These are phyloP conservation scores for Lactuca sativa DNA, from an alignment of 129 eudicot species.

Conservation along the genomic window DNA sequence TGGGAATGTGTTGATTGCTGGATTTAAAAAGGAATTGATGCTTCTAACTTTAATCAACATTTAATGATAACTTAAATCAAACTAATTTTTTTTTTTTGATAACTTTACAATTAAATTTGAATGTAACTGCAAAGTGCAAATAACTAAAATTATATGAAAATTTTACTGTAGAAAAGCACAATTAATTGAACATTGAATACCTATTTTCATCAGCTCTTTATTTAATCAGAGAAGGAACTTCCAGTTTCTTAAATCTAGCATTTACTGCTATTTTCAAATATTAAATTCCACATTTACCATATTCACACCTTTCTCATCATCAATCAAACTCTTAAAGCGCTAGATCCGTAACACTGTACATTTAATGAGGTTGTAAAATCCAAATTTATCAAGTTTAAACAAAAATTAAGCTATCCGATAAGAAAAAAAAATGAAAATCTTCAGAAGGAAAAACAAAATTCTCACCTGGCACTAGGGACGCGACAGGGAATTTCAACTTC, in stretches of 20 bases:
- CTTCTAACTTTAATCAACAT: neutral
- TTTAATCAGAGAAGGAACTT: slow-evolving; percentile 15
- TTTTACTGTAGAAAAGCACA: no score
- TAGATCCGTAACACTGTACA: slow-evolving; percentile 13
- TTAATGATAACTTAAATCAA: no score
- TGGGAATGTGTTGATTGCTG: neutral
- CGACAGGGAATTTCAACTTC: slow-evolving; percentile 84
- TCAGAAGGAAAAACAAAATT: neutral
- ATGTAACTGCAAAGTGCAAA: neutral
- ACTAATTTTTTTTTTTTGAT: no score
- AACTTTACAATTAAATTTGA: neutral
- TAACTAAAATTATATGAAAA: neutral
- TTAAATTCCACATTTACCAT: slow-evolving; percentile 20
- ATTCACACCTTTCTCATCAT: slow-evolving; percentile 30
- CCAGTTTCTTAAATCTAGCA: slow-evolving; percentile 29
- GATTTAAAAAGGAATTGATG: neutral
- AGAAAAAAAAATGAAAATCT: neutral
- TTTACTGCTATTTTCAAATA: slow-evolving; percentile 12
- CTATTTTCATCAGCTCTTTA: neutral
- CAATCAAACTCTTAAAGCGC: slow-evolving; percentile 19
- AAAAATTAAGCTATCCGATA: neutral
- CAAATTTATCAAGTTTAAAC: neutral
- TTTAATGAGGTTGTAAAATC: neutral
- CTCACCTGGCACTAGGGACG: slow-evolving; percentile 93
- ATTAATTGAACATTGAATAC: slow-evolving; percentile 4